Conservation (phyloP, 2,329 filamentous ascomycete genomes). For the Aspergillus vadensis region DNA sequence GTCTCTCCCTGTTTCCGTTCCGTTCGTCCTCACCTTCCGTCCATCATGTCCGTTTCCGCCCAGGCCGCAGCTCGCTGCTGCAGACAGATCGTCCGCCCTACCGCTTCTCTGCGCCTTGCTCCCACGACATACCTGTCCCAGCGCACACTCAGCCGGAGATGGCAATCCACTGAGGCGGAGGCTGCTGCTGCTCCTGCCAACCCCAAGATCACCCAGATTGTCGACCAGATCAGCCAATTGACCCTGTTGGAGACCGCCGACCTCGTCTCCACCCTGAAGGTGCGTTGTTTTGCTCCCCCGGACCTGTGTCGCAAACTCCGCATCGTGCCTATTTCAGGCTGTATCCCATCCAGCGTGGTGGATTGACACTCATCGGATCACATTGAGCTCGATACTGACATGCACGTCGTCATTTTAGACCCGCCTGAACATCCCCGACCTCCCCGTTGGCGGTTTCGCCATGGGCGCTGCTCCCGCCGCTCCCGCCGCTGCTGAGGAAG, state of each 20-base stretch:
- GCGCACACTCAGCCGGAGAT: constrained; percentile 64
- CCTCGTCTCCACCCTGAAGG: constrained; percentile 92
- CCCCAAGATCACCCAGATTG: constrained; percentile 91
- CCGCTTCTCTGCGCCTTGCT: constrained; percentile 45
- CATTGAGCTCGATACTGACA: constrained; percentile 3
- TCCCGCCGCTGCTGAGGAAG: constrained; percentile 68
- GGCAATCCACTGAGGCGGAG: constrained; percentile 78
- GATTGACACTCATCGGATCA: background rate
- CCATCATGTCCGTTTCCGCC: constrained; percentile 44
- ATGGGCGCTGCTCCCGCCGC: constrained; percentile 66
- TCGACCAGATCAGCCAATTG: constrained; percentile 98
- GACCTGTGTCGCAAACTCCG: background rate
- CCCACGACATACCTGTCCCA: constrained; percentile 43
- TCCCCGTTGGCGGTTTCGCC: constrained; percentile 90
- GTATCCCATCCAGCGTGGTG: background rate
- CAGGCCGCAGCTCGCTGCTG: constrained; percentile 47
- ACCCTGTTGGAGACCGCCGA: constrained; percentile 97
- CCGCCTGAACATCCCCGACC: constrained; percentile 95
- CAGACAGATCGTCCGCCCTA: constrained; percentile 45
- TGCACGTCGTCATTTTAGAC: constrained; percentile 56
- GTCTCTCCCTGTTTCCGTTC: constrained; percentile 19
- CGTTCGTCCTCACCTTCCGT: constrained; percentile 10
- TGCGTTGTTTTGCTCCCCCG: constrained; percentile 44
- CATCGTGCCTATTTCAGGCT: background rate
- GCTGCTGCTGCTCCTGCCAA: constrained; percentile 61